Conservation (phyloP, 2,329 filamentous ascomycete genomes). For the Diaporthe australafricana region DNA sequence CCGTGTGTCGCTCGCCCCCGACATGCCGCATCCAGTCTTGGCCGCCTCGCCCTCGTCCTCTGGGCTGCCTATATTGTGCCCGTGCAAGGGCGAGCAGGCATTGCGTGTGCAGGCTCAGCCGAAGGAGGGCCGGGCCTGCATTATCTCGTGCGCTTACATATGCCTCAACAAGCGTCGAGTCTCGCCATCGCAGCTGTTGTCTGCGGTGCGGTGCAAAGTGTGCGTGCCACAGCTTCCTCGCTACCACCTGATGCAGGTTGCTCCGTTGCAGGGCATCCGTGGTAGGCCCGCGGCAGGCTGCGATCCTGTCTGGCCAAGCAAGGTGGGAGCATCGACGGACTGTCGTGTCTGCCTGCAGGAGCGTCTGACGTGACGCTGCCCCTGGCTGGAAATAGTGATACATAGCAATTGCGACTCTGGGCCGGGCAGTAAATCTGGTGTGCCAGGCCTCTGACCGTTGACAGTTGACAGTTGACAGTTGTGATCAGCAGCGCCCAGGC, state of each 20-base stretch:
- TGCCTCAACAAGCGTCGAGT: constrained; percentile 1
- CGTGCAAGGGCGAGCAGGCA: not conserved
- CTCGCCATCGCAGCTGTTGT: not conserved
- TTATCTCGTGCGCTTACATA: constrained; percentile 2
- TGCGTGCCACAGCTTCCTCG: constrained; percentile 3
- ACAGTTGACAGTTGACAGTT: not conserved
- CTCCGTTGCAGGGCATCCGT: not conserved
- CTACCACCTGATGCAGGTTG: constrained; percentile 3
- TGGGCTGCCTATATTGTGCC: not conserved
- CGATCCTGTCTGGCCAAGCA: not conserved
- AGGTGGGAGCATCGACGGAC: not conserved
- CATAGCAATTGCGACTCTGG: not conserved
- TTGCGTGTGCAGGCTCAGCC: constrained; percentile 6
- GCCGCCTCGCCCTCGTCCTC: not conserved
- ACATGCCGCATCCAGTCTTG: not conserved
- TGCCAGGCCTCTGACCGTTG: not conserved
- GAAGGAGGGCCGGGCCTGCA: constrained; percentile 15
- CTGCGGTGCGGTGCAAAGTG: not conserved
- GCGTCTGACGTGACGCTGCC: not conserved
- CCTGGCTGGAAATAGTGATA: not conserved
- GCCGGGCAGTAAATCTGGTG: constrained; percentile 12
- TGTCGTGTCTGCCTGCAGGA: constrained; percentile 1
- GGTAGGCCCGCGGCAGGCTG: constrained; percentile 7
- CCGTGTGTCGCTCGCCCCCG: not conserved
- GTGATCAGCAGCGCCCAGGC: constrained; percentile 16